Conservation (phyloP, 2,329 filamentous ascomycete genomes). For the Penicillium aurantiogriseum region DNA sequence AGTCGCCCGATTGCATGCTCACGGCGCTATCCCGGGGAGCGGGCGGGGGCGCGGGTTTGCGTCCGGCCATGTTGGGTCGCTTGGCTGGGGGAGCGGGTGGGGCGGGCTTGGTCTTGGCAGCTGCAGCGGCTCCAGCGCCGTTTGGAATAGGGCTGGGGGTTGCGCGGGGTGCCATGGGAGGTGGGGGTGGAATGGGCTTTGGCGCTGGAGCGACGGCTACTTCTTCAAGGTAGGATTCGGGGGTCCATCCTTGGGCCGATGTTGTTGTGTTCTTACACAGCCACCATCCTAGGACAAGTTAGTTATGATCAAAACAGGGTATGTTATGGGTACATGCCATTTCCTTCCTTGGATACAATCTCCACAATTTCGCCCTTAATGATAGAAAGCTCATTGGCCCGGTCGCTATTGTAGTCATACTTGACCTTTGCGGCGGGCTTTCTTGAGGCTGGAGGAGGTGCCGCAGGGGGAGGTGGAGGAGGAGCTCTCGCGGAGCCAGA, state of each 20-base stretch:
- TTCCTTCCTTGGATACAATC: slow-evolving; percentile 90
- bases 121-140: slow-evolving; percentile 41
- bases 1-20: slow-evolving; percentile 50
- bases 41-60: slow-evolving; percentile 67
- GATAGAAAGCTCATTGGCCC: slow-evolving; percentile 80
- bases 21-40: slow-evolving; percentile 66
- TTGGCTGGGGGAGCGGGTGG: slow-evolving; percentile 79
- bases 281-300: slow-evolving; percentile 76
- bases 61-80: slow-evolving; percentile 65
- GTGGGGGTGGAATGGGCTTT: slow-evolving; percentile 56
- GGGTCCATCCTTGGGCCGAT: slow-evolving; percentile 84
- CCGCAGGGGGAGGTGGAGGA: slow-evolving; percentile 65
- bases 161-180: slow-evolving; percentile 47
- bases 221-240: slow-evolving; percentile 90
- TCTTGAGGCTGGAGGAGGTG: slow-evolving; percentile 57
- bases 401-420: slow-evolving; percentile 87
- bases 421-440: slow-evolving; percentile 85
- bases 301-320: slow-evolving; percentile 18
- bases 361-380: slow-evolving; percentile 77
- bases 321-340: slow-evolving; percentile 63
- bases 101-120: slow-evolving; percentile 62
- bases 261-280: slow-evolving; percentile 71
- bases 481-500: slow-evolving; percentile 64
- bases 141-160: slow-evolving; percentile 64
- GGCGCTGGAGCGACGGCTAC: slow-evolving; percentile 52